Conservation (phyloP, 2,329 filamentous ascomycete species). For the Cyphellophora attinorum region DNA sequence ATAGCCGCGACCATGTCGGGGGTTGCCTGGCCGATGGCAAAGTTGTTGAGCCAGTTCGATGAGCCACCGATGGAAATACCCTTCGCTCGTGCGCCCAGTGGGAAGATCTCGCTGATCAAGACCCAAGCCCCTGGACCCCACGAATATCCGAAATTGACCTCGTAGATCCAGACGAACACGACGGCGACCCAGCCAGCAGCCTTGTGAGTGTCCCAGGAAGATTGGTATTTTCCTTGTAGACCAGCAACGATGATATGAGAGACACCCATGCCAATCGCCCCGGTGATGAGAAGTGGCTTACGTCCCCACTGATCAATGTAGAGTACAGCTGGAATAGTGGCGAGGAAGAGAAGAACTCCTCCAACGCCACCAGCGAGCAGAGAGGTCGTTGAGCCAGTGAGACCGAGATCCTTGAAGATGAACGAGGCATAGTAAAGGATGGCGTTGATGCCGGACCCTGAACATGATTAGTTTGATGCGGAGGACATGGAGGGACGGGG, state of each 20-base stretch:
- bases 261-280: constrained; percentile 59
- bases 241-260: constrained; percentile 63
- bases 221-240: constrained; percentile 53
- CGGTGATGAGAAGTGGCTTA: constrained; percentile 26
- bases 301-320: constrained; percentile 30
- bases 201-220: constrained; percentile 45
- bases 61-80: constrained; percentile 23
- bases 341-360: constrained; percentile 28
- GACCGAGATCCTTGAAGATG: constrained; percentile 26
- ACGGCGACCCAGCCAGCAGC: constrained; percentile 62
- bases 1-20: constrained; percentile 25
- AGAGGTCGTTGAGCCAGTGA: constrained; percentile 26
- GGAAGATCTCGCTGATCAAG: constrained; percentile 30
- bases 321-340: constrained; percentile 28
- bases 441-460: not conserved
- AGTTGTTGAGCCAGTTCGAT: constrained; percentile 30
- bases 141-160: constrained; percentile 53
- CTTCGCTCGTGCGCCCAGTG: constrained; percentile 23
- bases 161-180: constrained; percentile 54
- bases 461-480: too few relatives aligned
- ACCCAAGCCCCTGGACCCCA: constrained; percentile 29
- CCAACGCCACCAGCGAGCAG: constrained; percentile 30
- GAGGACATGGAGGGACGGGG: not conserved
- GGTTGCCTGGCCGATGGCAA: constrained; percentile 26
- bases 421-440: constrained; percentile 5